These are phyloP conservation scores for Coemansia nantahalensis DNA, from an alignment of 192 early-diverging fungal genomes.

Conservation along the genomic window DNA sequence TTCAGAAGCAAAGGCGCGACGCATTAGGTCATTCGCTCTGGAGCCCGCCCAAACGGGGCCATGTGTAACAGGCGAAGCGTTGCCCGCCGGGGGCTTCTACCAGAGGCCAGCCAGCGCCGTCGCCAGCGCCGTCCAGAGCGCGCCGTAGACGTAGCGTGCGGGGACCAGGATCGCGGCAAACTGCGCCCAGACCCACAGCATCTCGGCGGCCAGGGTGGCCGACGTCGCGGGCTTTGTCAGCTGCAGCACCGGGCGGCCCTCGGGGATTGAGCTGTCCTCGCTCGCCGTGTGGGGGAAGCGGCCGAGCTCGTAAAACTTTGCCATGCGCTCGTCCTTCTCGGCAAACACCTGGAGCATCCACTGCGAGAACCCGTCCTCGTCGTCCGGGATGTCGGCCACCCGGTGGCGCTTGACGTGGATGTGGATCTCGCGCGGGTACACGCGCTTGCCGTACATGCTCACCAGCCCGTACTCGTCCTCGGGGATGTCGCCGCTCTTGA, in stretches of 20 bases:
- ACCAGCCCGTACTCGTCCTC: slow-evolving; percentile 80
- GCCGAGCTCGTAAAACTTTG: slow-evolving; percentile 73
- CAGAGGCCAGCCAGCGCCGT: slow-evolving; percentile 5
- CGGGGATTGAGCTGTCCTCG: slow-evolving; percentile 38
- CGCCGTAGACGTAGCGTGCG: slow-evolving; percentile 18
- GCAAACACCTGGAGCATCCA: slow-evolving; percentile 78
- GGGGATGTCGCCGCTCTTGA: slow-evolving; percentile 69
- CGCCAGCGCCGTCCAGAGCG: slow-evolving; percentile 1
- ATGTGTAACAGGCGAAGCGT: too few species aligned
- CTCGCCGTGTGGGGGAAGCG: slow-evolving; percentile 57
- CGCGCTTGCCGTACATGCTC: slow-evolving; percentile 68
- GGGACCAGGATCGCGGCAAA: slow-evolving; percentile 37
- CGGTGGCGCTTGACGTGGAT: slow-evolving; percentile 73
- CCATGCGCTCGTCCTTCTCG: slow-evolving; percentile 84
- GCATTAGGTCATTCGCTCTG: too few species aligned
- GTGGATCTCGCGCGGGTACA: slow-evolving; percentile 76
- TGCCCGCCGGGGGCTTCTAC: slow-evolving; percentile 1
- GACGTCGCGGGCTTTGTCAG: slow-evolving; percentile 11
- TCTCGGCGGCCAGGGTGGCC: slow-evolving; percentile 18
- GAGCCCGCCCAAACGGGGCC: too few species aligned
- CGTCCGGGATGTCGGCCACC: slow-evolving; percentile 63
- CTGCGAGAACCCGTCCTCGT: slow-evolving; percentile 65
- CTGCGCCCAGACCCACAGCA: slow-evolving; percentile 45
- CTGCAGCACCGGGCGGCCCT: slow-evolving; percentile 27
- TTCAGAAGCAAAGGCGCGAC: too few species aligned